Percentiles rank a stretch among this genome's conserved stretches.
phyloP scores from a whole-genome alignment of 1,284 basidiomycete species.

The Dichomitus squalens region DNA sequence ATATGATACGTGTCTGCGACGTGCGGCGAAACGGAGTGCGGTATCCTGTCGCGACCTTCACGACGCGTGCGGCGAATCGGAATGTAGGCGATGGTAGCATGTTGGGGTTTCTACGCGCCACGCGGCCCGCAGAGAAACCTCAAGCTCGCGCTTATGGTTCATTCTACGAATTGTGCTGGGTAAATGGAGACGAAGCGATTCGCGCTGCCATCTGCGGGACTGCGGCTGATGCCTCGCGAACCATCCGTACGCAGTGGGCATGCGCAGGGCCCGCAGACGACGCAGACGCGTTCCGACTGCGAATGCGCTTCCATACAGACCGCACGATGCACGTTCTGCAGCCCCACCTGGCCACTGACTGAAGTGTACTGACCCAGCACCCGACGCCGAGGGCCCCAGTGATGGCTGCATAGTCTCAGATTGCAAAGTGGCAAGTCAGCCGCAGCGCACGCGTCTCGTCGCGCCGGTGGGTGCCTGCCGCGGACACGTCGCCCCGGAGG shows the following conservation, averaged over 20 bases:
- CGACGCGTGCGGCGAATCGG: neutral
- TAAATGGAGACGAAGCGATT: neutral
- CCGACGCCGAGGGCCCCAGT: neutral
- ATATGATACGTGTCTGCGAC: neutral
- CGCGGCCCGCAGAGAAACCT: neutral
- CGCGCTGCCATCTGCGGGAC: neutral
- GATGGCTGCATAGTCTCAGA: no score
- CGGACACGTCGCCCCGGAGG: neutral
- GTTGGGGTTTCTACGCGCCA: neutral
- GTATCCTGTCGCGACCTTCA: no score
- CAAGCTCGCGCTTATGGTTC: neutral
- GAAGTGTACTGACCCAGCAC: neutral
- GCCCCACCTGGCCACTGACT: neutral
- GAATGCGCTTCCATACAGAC: neutral
- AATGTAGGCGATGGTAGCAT: neutral
- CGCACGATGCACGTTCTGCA: neutral
- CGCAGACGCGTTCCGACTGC: neutral
- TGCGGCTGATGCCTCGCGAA: neutral
- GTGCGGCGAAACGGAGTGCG: neutral
- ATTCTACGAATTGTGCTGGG: neutral
- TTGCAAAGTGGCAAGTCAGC: no score
- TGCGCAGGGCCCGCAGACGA: neutral
- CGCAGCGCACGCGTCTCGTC: neutral
- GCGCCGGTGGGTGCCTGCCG: neutral
- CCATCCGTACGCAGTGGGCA: neutral